Base-by-base conservation (phyloP, 176 grass and related monocot genomes). In the Juncus inflexus region DNA sequence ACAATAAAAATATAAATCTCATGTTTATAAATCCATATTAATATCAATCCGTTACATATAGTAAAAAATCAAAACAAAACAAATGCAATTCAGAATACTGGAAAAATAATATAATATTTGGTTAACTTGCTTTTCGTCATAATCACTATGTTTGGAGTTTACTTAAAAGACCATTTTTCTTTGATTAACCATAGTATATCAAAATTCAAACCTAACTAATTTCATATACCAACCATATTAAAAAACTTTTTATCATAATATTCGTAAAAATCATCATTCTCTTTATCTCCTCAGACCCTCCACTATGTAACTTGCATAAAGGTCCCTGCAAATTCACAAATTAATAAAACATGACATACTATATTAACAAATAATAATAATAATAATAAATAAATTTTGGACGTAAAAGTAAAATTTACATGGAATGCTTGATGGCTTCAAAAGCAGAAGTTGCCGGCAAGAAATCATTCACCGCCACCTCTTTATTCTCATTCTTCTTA, bases 401-500 rank as follows among this genome's bases (percentile, higher is more conserved):
- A 28, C 19, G 1, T 16, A 53, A 62, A 4, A 15, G 12, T 57
- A 42, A 52, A 62, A 69, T 82, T 82, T 74, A 92, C 94, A 97
- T 97, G 19, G 94, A 97, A 28, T 79, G 83, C 53, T 82, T 63
- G 58, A 97, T 86, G 75, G 78, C 94, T 38, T 92, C 83, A 60
- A 66, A 89, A 66, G 88, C 94, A 10, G 72, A 66, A 37, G 51
- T 65, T 0, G 88, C 78, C 0, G 88, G 87, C 37, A 97, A 83
- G 52, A 97, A 97, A 72, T 97, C 88, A 12, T 97, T 86, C 60
- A 97, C 94, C 1, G 94, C 94, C 1, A 97, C 94, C 62, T 97
- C 85, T 79, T 97, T 97, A 71, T 97, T 97, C 75, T 97, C 94
- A 72, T 97, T 97, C 71, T 97, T 97, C 94, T 97, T 97, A 77